phyloP scores from a whole-genome alignment of 2,329 filamentous ascomycete species.

The Aspergillus sclerotialis region DNA sequence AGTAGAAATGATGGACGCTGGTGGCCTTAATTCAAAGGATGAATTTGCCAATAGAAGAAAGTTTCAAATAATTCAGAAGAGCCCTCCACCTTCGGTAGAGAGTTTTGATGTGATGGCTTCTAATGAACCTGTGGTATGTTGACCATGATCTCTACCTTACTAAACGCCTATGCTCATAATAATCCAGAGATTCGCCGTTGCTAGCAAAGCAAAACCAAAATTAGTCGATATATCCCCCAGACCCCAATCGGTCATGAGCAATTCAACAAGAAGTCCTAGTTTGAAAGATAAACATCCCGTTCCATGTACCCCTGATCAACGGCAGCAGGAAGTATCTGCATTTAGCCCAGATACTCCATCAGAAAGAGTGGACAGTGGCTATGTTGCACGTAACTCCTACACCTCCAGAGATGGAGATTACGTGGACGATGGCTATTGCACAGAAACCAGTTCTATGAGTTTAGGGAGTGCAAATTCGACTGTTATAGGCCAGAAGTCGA shows the following conservation, averaged over 20 bases:
- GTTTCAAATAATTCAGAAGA: constrained; percentile 31
- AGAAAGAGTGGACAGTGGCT: constrained; percentile 29
- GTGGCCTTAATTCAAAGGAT: constrained; percentile 19
- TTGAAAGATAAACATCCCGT: constrained; percentile 13
- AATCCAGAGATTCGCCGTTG: constrained; percentile 24
- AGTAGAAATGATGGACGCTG: constrained; percentile 18
- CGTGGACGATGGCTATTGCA: constrained; percentile 23
- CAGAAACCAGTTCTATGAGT: constrained; percentile 18
- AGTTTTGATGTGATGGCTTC: constrained; percentile 8
- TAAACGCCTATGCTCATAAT: constrained; percentile 4
- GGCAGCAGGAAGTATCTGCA: constrained; percentile 29
- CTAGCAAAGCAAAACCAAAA: constrained; percentile 30
- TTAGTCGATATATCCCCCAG: constrained; percentile 33
- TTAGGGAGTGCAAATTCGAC: constrained; percentile 21
- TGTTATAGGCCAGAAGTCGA: constrained; percentile 15
- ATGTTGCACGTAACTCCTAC: constrained; percentile 22
- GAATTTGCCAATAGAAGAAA: constrained; percentile 26
- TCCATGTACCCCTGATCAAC: constrained; percentile 29
- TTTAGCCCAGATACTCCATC: constrained; percentile 34
- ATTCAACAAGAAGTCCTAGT: constrained; percentile 17
- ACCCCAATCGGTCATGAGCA: constrained; percentile 23
- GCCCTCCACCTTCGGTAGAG: constrained; percentile 17
- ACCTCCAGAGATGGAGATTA: constrained; percentile 19
- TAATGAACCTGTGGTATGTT: constrained; percentile 19
- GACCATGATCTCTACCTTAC: not conserved